Evolutionary conservation across 441 rosid species (phyloP).

Genomic region (Euphorbia celastroides): DNA sequence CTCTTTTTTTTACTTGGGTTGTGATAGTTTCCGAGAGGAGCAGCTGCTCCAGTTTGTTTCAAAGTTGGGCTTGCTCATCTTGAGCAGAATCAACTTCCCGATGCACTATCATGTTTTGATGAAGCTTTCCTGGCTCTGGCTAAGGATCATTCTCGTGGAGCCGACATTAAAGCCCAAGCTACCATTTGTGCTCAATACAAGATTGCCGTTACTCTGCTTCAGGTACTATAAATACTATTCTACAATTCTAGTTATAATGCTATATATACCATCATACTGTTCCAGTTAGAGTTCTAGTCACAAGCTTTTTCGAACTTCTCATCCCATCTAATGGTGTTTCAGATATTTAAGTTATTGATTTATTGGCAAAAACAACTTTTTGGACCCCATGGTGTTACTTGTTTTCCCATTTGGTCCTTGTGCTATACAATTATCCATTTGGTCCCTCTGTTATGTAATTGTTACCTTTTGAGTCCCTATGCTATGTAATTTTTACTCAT

Average conservation of each 20-base stretch:
- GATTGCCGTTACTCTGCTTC: constrained; percentile 85
- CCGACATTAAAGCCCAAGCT: constrained; percentile 93
- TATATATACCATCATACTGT: not conserved
- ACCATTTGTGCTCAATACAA: constrained; percentile 98
- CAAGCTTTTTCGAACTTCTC: not conserved
- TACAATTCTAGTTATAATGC: not conserved
- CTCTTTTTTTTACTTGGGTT: constrained; percentile 10
- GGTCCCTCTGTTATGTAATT: too few relatives aligned
- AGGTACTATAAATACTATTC: constrained; percentile 37
- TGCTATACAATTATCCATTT: too few relatives aligned
- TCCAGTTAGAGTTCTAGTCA: not conserved
- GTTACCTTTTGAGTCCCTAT: too few relatives aligned
- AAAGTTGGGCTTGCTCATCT: constrained; percentile 95
- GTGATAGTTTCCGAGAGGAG: constrained; percentile 90
- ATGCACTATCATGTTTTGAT: constrained; percentile 93
- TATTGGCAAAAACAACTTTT: too few relatives aligned
- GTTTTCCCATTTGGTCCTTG: too few relatives aligned
- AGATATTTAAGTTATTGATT: not conserved
- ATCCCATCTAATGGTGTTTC: not conserved
- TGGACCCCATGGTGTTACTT: too few relatives aligned
- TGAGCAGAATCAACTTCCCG: constrained; percentile 95
- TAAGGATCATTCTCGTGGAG: constrained; percentile 94
- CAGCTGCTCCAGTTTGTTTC: constrained; percentile 86
- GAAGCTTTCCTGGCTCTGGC: constrained; percentile 97
- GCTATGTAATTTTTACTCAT: too few relatives aligned